Base-by-base conservation (phyloP, 2,329 filamentous ascomycete genomes). In the Venturia aucupariae region DNA sequence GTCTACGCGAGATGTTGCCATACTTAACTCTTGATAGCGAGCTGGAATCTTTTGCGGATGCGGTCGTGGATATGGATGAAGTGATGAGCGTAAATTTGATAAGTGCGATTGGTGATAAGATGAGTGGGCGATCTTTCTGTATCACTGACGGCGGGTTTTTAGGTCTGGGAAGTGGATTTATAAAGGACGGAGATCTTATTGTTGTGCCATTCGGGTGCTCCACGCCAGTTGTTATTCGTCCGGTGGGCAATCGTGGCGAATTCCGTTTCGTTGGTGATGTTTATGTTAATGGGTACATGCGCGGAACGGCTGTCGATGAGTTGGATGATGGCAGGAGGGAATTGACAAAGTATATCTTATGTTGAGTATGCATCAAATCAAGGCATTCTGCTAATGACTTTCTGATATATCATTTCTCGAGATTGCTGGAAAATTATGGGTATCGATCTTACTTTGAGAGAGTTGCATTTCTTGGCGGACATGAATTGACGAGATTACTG, bases 271-370 rank as follows among this genome's bases (percentile, higher is more conserved):
- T 76, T 1, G 74, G 75, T 0, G 74, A 77, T 60, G 67, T 70
- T 1, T 77, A 76, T 61, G 59, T 77, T 4, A 67, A 76, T 65
- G 69, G 70, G 0, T 76, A 74, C 35, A 77, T 77, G 74, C 41
- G 71, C 32, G 73, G 74, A 0, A 65, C 68, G 62, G 74, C 75
- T 5, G 57, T 75, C 11, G 66, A 70, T 10, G 55, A 67, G 69
- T 51, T 66, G 64, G 65, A 67, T 60, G 51, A 57, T 6, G 51
- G 51, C 17, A 57, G 51, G 22, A 65, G 55, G 22, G 64, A 67
- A 59, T 30, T 64, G 61, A 19, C 39, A 17, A 63, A 66, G 63
- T 68, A 64, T 55, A 39, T 66, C 7, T 27, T 68, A 19, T 64
- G 67, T 42, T 67, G 27, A 35, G 51, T n/a, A n/a, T n/a, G n/a